A percentile compares a stretch with the other conserved stretches of the same genome.
Evolutionary conservation across 169 alveolate genomes (phyloP).

Genomic region (Miamiensis avidus): DNA sequence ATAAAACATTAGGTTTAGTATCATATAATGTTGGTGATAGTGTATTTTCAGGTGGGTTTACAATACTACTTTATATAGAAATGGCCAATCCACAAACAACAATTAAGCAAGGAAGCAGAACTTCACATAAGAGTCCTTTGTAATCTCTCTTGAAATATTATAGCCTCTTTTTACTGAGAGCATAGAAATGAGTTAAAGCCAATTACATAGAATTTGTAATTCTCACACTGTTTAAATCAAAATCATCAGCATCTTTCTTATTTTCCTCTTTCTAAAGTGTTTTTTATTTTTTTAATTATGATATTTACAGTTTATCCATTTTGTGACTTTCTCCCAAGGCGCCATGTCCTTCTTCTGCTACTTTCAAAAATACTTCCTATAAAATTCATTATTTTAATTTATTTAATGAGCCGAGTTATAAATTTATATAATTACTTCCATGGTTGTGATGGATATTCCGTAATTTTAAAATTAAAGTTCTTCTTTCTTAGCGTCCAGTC

Average conservation of each 20-base stretch:
- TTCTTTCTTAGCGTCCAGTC: constrained; percentile 65
- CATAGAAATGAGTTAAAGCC: constrained; percentile 55
- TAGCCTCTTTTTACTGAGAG: constrained; percentile 59
- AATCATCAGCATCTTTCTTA: neutral
- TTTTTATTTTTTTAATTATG: no score
- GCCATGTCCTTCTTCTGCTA: constrained; percentile 56
- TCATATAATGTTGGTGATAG: no score
- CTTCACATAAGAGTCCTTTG: constrained; percentile 66
- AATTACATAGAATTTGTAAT: neutral
- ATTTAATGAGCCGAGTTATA: no score
- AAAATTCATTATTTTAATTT: no score
- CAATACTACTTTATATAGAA: no score
- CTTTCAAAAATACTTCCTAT: constrained; percentile 89
- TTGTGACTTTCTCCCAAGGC: constrained; percentile 8
- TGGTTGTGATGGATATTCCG: constrained; percentile 86
- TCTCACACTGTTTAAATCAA: constrained; percentile 9
- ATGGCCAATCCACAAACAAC: constrained; percentile 63
- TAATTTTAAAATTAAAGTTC: constrained; percentile 59
- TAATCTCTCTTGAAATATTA: constrained; percentile 59
- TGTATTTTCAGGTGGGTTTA: no score
- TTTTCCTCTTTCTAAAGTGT: neutral
- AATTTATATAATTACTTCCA: no score
- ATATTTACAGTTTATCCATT: no score
- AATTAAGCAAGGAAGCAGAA: constrained; percentile 68
- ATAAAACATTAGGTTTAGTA: no score